A percentile compares a stretch with the other conserved stretches of the same genome.
Evolutionary conservation across 2,329 filamentous ascomycete species (phyloP).

Genomic region (Grosmannia huntii): DNA sequence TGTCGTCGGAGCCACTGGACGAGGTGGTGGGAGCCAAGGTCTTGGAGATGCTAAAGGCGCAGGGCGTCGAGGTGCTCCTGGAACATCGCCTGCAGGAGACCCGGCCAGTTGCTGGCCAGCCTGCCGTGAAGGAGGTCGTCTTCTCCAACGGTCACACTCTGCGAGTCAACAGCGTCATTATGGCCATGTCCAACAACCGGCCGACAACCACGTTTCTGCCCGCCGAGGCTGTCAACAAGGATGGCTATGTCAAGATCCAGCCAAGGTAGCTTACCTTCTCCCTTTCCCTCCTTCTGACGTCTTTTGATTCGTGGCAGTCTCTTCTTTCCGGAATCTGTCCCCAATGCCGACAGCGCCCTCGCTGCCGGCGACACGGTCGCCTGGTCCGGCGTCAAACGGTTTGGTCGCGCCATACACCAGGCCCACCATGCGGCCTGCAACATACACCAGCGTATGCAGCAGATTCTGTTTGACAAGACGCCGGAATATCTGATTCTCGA

Average conservation of each 20-base stretch:
- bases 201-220: slow-evolving; percentile 55
- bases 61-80: slow-evolving; percentile 53
- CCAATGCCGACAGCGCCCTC: slow-evolving; percentile 50
- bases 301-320: slow-evolving; percentile 26
- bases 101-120: slow-evolving; percentile 27
- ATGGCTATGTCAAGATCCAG: slow-evolving; percentile 53
- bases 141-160: slow-evolving; percentile 49
- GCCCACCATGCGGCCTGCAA: slow-evolving; percentile 55
- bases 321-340: slow-evolving; percentile 36
- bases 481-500: slow-evolving; percentile 36
- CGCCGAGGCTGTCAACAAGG: slow-evolving; percentile 39
- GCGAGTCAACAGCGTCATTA: slow-evolving; percentile 51
- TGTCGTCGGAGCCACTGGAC: slow-evolving; percentile 62
- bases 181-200: slow-evolving; percentile 51
- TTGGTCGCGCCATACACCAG: slow-evolving; percentile 62
- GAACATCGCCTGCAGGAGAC: slow-evolving; percentile 42
- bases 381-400: slow-evolving; percentile 73
- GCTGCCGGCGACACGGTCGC: slow-evolving; percentile 55
- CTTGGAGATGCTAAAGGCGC: slow-evolving; percentile 43
- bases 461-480: slow-evolving; percentile 22
- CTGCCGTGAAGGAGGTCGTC: slow-evolving; percentile 31
- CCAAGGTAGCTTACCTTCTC: slow-evolving; percentile 26
- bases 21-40: slow-evolving; percentile 54
- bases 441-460: slow-evolving; percentile 48
- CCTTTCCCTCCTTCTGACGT: not conserved